phyloP scores from a whole-genome alignment of 768 basidiomycete species.

The Termitomyces sp. region DNA sequence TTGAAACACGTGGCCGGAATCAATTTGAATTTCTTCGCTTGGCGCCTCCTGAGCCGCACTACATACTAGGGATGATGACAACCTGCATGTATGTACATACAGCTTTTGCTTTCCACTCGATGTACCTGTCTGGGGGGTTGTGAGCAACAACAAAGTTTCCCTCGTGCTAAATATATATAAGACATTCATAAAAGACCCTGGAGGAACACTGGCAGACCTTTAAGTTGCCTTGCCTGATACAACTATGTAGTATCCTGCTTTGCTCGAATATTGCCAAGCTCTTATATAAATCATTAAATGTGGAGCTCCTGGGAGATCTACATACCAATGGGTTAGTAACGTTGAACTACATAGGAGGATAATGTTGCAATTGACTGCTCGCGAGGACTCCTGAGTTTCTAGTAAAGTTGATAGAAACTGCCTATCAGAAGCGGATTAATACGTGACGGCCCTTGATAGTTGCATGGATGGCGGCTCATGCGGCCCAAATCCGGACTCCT shows the following conservation, averaged over 20 bases:
- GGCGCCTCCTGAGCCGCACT: conserved; percentile 6
- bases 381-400: neutral
- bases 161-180: neutral
- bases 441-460: neutral
- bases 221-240: neutral
- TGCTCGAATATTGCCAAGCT: neutral
- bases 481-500: too few relatives aligned
- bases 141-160: neutral
- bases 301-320: neutral
- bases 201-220: neutral
- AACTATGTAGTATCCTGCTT: neutral
- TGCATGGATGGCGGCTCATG: too few relatives aligned
- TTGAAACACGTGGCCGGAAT: conserved; percentile 24
- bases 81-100: neutral
- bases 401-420: neutral
- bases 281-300: too few relatives aligned
- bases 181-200: neutral
- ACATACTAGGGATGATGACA: neutral
- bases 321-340: neutral
- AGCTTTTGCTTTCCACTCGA: neutral
- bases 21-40: conserved; percentile 15
- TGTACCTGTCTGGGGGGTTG: neutral
- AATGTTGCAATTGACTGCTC: neutral
- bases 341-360: neutral
- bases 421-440: neutral